phyloP scores from a whole-genome alignment of 306 rosid species.

The Styphnolobium japonicum region DNA sequence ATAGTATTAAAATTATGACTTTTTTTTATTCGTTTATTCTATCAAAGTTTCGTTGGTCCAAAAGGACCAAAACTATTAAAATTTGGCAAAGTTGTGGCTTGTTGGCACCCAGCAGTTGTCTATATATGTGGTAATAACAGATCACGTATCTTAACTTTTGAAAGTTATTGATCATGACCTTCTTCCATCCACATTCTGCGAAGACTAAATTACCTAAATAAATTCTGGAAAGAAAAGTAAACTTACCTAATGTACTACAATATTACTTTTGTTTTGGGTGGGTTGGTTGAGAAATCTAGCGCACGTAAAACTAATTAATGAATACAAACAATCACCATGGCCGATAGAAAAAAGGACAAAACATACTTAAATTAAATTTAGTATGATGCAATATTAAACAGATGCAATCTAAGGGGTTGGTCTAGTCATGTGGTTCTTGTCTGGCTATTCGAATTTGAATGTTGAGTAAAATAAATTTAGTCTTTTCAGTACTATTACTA shows the following conservation, averaged over 20 bases:
- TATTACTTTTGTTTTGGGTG: slow-evolving; percentile 19
- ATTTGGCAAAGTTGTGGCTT: slow-evolving; percentile 14
- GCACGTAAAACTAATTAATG: slow-evolving; percentile 11
- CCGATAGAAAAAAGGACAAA: slow-evolving; percentile 19
- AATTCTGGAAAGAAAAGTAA: not conserved
- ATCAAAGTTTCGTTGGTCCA: slow-evolving; percentile 2
- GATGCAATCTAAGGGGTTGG: no score
- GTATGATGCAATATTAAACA: no score
- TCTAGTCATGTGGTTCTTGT: no score
- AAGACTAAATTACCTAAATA: not conserved
- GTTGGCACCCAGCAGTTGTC: slow-evolving; percentile 39
- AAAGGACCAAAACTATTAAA: slow-evolving; percentile 9
- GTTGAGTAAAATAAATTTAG: no score
- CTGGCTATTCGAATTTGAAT: no score
- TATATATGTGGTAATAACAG: slow-evolving; percentile 20
- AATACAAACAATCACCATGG: slow-evolving; percentile 22
- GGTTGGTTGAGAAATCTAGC: slow-evolving; percentile 31
- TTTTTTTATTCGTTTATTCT: not conserved
- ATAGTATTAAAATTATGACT: not conserved
- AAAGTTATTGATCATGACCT: slow-evolving; percentile 23
- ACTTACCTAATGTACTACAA: slow-evolving; percentile 28
- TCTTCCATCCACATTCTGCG: not conserved
- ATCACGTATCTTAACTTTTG: slow-evolving; percentile 21
- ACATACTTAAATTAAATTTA: no score
- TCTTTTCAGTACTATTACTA: no score